A percentile compares a stretch with the other conserved stretches of the same genome.
These are phyloP conservation scores for Fagopyrum esculentum DNA, from an alignment of 148 eudicot species.

Conservation along the genomic window DNA sequence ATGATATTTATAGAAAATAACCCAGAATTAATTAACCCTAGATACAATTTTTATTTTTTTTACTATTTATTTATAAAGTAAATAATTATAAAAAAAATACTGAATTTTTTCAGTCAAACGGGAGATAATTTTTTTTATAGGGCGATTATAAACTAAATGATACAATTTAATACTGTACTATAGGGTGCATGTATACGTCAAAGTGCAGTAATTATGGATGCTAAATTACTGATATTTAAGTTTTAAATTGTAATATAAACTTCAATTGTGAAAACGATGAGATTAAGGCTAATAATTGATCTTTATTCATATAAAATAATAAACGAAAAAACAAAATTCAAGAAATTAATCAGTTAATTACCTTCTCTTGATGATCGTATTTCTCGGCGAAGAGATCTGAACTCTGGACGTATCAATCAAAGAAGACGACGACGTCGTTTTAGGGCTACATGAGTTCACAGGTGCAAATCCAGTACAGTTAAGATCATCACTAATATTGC, in stretches of 20 bases:
- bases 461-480: neutral
- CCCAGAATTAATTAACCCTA: too few species aligned
- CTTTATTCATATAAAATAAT: neutral
- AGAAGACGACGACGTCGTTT: neutral
- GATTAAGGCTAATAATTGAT: neutral
- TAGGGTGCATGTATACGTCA: too few species aligned
- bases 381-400: constrained; percentile 26
- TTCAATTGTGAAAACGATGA: neutral
- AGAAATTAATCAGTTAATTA: constrained; percentile 17
- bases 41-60: too few species aligned
- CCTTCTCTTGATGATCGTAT: constrained; percentile 73
- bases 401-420: neutral
- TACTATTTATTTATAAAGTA: too few species aligned
- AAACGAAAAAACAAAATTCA: neutral
- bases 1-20: too few species aligned
- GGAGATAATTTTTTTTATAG: neutral
- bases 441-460: constrained; percentile 1
- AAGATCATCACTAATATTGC: neutral
- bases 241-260: neutral
- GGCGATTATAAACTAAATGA: neutral
- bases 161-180: neutral
- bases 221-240: too few species aligned
- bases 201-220: too few species aligned
- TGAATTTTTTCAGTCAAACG: neutral
- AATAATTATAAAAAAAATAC: neutral